These are phyloP conservation scores for Ophiostoma angusticollis DNA, from an alignment of 2,329 filamentous ascomycete genomes.

Conservation along the genomic window DNA sequence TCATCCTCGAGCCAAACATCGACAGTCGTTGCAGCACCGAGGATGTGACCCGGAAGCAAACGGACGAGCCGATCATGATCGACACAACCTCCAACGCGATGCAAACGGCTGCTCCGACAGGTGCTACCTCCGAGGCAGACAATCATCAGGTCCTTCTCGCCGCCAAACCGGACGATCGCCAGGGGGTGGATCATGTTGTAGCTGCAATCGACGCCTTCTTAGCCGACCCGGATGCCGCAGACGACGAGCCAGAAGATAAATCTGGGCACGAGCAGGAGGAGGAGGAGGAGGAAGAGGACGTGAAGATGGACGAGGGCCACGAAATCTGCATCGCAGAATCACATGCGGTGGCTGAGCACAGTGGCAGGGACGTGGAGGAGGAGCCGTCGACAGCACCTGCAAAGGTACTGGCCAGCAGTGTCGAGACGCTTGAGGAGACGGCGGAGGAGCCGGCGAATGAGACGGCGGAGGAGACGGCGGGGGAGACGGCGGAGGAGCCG, in stretches of 20 bases:
- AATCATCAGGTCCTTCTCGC: neutral
- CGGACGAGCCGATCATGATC: neutral
- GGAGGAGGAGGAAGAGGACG: neutral
- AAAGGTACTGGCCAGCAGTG: no score
- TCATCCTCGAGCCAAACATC: constrained; percentile 36
- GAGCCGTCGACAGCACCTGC: no score
- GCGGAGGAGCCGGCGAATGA: neutral
- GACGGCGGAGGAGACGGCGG: neutral
- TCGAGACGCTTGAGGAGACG: neutral
- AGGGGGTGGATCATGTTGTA: neutral
- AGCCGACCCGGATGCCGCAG: neutral
- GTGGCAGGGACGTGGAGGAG: no score
- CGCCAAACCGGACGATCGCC: neutral
- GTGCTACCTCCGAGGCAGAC: neutral
- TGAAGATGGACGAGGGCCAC: no score
- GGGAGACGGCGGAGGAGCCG: neutral
- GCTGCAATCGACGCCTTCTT: constrained; percentile 7
- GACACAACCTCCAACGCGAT: neutral
- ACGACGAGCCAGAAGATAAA: no score
- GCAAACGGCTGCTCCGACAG: neutral
- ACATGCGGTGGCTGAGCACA: no score
- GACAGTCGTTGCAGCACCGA: no score
- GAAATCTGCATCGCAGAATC: neutral
- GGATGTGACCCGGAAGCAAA: neutral
- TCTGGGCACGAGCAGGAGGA: neutral